These are phyloP conservation scores for Umbelopsis sp. DNA, from an alignment of 192 early-diverging fungal genomes.

Conservation along the genomic window DNA sequence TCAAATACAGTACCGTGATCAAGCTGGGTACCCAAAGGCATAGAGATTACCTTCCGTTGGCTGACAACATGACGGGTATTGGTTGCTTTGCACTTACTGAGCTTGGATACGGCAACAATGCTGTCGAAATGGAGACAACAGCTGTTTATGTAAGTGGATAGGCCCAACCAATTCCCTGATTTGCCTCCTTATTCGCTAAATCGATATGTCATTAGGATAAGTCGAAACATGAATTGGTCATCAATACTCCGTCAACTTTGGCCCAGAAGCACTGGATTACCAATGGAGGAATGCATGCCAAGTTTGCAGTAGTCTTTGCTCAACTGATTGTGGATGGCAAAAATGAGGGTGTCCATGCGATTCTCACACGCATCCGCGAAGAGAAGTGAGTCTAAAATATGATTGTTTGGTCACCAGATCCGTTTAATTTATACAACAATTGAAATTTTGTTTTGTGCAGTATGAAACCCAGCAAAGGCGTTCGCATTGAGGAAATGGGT, in stretches of 20 bases:
- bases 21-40: conserved; percentile 77
- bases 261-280: conserved; percentile 86
- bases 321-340: conserved; percentile 71
- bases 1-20: conserved; percentile 55
- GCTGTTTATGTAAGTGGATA: conserved; percentile 53
- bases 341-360: conserved; percentile 75
- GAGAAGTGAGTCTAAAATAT: conserved; percentile 48
- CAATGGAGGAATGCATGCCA: conserved; percentile 71
- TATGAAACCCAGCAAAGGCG: conserved; percentile 63
- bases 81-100: conserved; percentile 83
- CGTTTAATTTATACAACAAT: not conserved
- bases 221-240: conserved; percentile 68
- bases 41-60: conserved; percentile 59
- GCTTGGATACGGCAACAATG: conserved; percentile 81
- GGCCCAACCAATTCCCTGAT: too few relatives aligned
- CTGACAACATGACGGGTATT: conserved; percentile 66
- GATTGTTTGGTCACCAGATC: conserved; percentile 8
- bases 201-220: conserved; percentile 37
- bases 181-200: too few relatives aligned
- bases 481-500: conserved; percentile 78
- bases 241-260: conserved; percentile 71
- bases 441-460: conserved; percentile 18
- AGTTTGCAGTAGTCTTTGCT: conserved; percentile 75
- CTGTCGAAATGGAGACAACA: conserved; percentile 80
- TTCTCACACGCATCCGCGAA: conserved; percentile 74